Evolutionary conservation across 129 eudicot genomes (phyloP).

Genomic region (Escallonia herrerae): DNA sequence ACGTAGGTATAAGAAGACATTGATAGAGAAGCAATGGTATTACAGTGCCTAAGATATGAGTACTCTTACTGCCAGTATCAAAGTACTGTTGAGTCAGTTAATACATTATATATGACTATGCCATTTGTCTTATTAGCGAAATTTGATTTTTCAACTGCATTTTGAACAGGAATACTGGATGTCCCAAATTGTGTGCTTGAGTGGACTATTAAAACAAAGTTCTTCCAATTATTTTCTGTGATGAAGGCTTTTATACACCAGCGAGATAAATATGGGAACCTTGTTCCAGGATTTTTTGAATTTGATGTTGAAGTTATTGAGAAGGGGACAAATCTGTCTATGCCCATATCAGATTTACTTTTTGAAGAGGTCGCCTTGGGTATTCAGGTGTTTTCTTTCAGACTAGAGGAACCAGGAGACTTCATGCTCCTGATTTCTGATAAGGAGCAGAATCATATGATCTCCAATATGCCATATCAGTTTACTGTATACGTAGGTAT

Average conservation of each 20-base stretch:
- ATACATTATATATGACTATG: background rate
- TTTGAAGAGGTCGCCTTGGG: slow-evolving; percentile 43
- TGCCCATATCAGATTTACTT: slow-evolving; percentile 57
- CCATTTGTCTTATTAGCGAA: background rate
- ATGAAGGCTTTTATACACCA: slow-evolving; percentile 68
- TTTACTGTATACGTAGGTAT: slow-evolving; percentile 60
- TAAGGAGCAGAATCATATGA: slow-evolving; percentile 32
- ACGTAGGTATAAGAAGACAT: no score
- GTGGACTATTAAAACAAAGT: slow-evolving; percentile 40
- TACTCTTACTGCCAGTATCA: no score
- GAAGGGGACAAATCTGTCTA: slow-evolving; percentile 55
- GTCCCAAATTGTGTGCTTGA: slow-evolving; percentile 43
- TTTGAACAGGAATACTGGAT: slow-evolving; percentile 45
- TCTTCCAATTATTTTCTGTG: slow-evolving; percentile 54
- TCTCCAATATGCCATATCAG: slow-evolving; percentile 58
- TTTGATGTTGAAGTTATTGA: slow-evolving; percentile 68
- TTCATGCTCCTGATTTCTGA: slow-evolving; percentile 52
- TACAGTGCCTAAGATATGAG: no score
- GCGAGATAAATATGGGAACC: slow-evolving; percentile 71
- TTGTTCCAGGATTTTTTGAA: slow-evolving; percentile 43
- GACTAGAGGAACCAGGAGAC: slow-evolving; percentile 64
- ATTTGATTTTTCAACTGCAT: slow-evolving; percentile 2
- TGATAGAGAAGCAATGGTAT: no score
- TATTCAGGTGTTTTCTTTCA: slow-evolving; percentile 53
- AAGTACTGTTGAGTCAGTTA: no score